Evolutionary conservation across 176 grass and related monocot species (phyloP).

Genomic region (Bromus sterilis): DNA sequence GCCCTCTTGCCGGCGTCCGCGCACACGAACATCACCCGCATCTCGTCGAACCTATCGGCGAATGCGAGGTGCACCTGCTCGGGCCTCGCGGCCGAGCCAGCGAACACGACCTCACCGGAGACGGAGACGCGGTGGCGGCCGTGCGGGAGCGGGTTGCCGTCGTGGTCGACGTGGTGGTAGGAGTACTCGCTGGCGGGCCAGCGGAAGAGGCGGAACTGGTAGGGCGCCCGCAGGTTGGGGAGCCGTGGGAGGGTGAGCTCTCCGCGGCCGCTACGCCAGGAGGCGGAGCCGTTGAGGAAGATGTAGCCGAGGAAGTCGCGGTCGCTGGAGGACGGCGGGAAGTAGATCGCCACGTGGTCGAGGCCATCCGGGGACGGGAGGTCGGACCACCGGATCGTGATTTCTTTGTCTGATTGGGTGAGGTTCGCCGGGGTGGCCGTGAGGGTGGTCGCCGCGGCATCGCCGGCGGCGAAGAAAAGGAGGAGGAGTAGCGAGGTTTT

Average conservation of each 20-base stretch:
- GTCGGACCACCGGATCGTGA: slow-evolving; percentile 58
- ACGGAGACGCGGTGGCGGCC: slow-evolving; percentile 55
- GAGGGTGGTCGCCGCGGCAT: slow-evolving; percentile 33
- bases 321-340: slow-evolving; percentile 62
- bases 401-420: slow-evolving; percentile 20
- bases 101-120: slow-evolving; percentile 46
- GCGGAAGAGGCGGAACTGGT: slow-evolving; percentile 84
- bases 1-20: slow-evolving; percentile 45
- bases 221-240: slow-evolving; percentile 64
- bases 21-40: slow-evolving; percentile 82
- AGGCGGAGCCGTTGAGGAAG: slow-evolving; percentile 72
- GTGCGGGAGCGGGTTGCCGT: slow-evolving; percentile 66
- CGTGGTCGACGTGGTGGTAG: slow-evolving; percentile 65
- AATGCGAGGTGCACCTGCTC: slow-evolving; percentile 86
- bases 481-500: slow-evolving; percentile 23
- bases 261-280: slow-evolving; percentile 50
- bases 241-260: slow-evolving; percentile 50
- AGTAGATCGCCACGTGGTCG: slow-evolving; percentile 84
- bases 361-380: slow-evolving; percentile 62
- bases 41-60: slow-evolving; percentile 68
- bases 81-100: slow-evolving; percentile 15
- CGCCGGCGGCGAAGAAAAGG: slow-evolving; percentile 30
- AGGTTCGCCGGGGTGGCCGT: slow-evolving; percentile 48
- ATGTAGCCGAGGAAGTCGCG: slow-evolving; percentile 80
- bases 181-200: slow-evolving; percentile 66